phyloP scores from a whole-genome alignment of 2,329 filamentous ascomycete genomes.

The Aspergillus neoniger region DNA sequence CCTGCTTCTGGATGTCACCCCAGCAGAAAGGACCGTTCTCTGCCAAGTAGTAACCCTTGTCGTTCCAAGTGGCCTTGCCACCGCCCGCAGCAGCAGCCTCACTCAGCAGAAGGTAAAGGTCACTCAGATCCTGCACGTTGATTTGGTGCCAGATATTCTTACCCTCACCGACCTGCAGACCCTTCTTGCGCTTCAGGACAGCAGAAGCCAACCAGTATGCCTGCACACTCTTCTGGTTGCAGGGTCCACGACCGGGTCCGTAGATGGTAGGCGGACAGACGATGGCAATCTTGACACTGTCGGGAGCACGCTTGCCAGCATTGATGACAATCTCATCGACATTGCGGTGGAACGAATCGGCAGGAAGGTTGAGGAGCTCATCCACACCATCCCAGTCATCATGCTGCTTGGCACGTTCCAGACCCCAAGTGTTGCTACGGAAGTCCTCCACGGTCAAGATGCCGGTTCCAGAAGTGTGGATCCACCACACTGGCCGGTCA shows the following conservation, averaged over 20 bases:
- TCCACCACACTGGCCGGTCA: conserved; percentile 42
- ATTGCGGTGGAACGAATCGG: conserved; percentile 43
- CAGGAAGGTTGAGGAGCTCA: conserved; percentile 45
- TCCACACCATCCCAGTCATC: conserved; percentile 49
- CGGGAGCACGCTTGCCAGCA: conserved; percentile 26
- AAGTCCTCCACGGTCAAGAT: conserved; percentile 47
- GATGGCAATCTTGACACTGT: conserved; percentile 40
- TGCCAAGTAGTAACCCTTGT: conserved; percentile 54
- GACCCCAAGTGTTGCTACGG: conserved; percentile 41
- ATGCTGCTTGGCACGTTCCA: conserved; percentile 46
- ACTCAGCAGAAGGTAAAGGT: conserved; percentile 39
- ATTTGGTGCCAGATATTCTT: conserved; percentile 46
- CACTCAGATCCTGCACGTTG: conserved; percentile 44
- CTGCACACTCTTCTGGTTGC: conserved; percentile 44
- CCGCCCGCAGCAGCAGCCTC: conserved; percentile 43
- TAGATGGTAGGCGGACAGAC: conserved; percentile 47
- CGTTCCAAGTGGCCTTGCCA: conserved; percentile 43
- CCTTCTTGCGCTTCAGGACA: conserved; percentile 39
- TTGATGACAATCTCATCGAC: conserved; percentile 45
- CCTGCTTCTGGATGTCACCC: conserved; percentile 41
- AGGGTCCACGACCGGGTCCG: conserved; percentile 41
- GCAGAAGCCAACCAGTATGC: conserved; percentile 44
- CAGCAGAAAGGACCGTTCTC: conserved; percentile 45
- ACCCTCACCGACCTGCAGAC: conserved; percentile 43
- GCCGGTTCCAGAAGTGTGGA: conserved; percentile 50